Evolutionary conservation across 2,329 filamentous ascomycete genomes (phyloP).

Genomic region (Paraconiothyrium brasiliense): DNA sequence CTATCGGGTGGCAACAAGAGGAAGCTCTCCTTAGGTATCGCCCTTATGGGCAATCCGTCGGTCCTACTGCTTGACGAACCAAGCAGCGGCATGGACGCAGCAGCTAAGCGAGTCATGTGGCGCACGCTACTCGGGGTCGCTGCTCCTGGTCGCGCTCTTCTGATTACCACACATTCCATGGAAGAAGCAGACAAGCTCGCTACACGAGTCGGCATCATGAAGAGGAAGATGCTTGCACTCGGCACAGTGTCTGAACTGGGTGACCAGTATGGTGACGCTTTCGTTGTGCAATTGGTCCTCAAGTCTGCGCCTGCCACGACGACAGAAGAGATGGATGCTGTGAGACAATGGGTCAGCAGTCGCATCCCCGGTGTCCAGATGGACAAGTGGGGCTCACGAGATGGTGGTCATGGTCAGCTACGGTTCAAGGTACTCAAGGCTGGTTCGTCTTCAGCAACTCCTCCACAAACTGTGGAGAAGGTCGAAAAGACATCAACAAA

Average conservation of each 20-base stretch:
- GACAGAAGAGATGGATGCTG: conserved; percentile 70
- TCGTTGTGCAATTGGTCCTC: conserved; percentile 84
- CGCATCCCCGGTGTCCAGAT: conserved; percentile 72
- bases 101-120: conserved; percentile 94
- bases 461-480: conserved; percentile 26
- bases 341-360: conserved; percentile 71
- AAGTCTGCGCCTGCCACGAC: conserved; percentile 77
- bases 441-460: conserved; percentile 49
- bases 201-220: conserved; percentile 84
- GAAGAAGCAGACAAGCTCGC: conserved; percentile 93
- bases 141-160: conserved; percentile 75
- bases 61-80: conserved; percentile 92
- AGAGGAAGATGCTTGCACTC: conserved; percentile 83
- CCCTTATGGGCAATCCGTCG: conserved; percentile 89
- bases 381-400: conserved; percentile 66
- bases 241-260: conserved; percentile 79
- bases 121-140: conserved; percentile 78
- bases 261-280: conserved; percentile 77
- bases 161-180: conserved; percentile 94
- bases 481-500: conserved; percentile 28
- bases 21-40: conserved; percentile 89
- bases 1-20: conserved; percentile 92
- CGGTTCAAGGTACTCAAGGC: conserved; percentile 78
- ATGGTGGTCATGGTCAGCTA: conserved; percentile 83
- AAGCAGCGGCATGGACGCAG: conserved; percentile 86